phyloP scores from a whole-genome alignment of 2,329 filamentous ascomycete genomes.

The Arthrobotrys entomopaga region DNA sequence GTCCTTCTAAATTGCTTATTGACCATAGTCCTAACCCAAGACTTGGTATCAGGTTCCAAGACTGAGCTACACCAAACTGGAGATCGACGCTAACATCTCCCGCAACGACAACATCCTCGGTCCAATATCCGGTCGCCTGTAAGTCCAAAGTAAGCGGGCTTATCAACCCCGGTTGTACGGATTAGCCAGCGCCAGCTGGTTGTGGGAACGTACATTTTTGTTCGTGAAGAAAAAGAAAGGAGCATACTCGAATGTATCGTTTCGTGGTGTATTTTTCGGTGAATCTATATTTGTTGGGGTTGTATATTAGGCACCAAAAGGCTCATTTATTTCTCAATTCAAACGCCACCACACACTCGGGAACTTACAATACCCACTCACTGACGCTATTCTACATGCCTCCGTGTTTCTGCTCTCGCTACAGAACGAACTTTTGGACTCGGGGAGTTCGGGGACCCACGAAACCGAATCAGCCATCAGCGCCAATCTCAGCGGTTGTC shows the following conservation, averaged over 20 bases:
- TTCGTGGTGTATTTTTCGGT: not conserved
- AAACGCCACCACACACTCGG: not conserved
- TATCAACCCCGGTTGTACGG: no score
- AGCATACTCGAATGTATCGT: not conserved
- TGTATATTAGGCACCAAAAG: not conserved
- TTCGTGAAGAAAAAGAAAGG: not conserved
- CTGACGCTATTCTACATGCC: not conserved
- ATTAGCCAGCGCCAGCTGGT: no score
- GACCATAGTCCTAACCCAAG: conserved; percentile 27
- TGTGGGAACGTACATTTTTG: no score
- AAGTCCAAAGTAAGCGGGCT: no score
- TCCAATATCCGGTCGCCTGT: conserved; percentile 28
- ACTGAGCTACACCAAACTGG: conserved; percentile 29
- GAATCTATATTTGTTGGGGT: not conserved
- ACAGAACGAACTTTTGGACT: conserved; percentile 9
- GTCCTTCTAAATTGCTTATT: not conserved
- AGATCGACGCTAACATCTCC: conserved; percentile 1
- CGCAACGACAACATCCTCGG: conserved; percentile 7
- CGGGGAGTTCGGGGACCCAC: conserved; percentile 27
- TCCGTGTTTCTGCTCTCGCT: not conserved
- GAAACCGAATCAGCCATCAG: not conserved
- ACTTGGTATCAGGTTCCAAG: conserved; percentile 18
- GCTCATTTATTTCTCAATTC: not conserved
- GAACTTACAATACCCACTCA: conserved; percentile 23
- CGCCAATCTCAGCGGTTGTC: not conserved